Conservation (phyloP, 2,329 filamentous ascomycete genomes). For the Fusarium albidum region DNA sequence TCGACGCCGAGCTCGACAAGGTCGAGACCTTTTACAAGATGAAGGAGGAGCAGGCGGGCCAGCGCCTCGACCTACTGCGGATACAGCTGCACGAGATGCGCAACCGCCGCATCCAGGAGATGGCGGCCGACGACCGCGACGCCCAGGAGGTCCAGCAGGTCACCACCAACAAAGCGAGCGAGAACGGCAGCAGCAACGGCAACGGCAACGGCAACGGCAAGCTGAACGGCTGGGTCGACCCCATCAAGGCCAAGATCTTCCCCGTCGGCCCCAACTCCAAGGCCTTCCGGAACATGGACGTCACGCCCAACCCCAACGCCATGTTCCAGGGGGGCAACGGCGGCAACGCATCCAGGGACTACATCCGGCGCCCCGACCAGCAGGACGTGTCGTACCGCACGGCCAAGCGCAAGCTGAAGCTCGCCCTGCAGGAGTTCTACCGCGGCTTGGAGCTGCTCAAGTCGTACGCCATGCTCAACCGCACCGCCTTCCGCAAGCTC, state of each 20-base stretch:
- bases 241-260: conserved; percentile 62
- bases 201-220: conserved; percentile 40
- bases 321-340: conserved; percentile 28
- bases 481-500: conserved; percentile 94
- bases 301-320: conserved; percentile 54
- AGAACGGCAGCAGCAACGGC: conserved; percentile 20
- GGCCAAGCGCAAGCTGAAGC: conserved; percentile 90
- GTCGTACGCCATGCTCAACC: conserved; percentile 87
- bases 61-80: conserved; percentile 74
- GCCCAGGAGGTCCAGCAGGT: conserved; percentile 39
- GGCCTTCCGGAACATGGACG: conserved; percentile 62
- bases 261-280: conserved; percentile 68
- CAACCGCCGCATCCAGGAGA: conserved; percentile 79
- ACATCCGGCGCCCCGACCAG: conserved; percentile 56
- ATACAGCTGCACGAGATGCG: conserved; percentile 94
- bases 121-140: conserved; percentile 54
- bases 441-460: conserved; percentile 90
- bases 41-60: conserved; percentile 86
- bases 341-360: conserved; percentile 54
- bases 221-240: conserved; percentile 56
- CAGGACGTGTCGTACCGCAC: conserved; percentile 80
- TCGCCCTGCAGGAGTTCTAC: conserved; percentile 92
- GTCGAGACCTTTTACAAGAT: conserved; percentile 88
- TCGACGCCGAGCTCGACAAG: conserved; percentile 87
- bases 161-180: conserved; percentile 9